Conservation (phyloP, 805 yeast species). For the Candida hispaniensis region DNA sequence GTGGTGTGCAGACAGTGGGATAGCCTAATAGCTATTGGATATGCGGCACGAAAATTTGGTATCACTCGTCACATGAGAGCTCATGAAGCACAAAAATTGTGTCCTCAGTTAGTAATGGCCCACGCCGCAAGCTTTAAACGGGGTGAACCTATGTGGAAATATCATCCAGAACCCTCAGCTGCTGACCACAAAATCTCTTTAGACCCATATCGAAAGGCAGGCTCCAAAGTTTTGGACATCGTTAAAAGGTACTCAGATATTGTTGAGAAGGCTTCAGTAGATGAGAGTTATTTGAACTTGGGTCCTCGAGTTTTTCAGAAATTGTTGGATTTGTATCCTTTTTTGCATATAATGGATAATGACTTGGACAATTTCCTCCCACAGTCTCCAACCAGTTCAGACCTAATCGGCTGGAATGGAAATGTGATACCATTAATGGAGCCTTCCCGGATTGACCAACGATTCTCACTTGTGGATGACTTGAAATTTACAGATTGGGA, state of each 20-base stretch:
- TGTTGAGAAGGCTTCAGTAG: conserved; percentile 92
- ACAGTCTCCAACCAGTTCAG: conserved; percentile 31
- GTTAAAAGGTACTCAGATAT: conserved; percentile 50
- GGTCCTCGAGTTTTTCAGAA: conserved; percentile 49
- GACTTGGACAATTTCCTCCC: conserved; percentile 33
- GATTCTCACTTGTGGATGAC: conserved; percentile 2
- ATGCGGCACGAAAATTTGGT: conserved; percentile 77
- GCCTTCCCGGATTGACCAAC: conserved; percentile 2
- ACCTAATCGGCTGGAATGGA: conserved; percentile 2
- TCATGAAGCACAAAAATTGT: conserved; percentile 56
- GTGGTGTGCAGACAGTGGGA: conserved; percentile 94
- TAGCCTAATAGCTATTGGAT: conserved; percentile 70
- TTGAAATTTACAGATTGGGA: conserved; percentile 55
- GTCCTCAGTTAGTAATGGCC: conserved; percentile 65
- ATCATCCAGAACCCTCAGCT: conserved; percentile 44
- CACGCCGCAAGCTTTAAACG: conserved; percentile 91
- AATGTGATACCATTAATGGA: conserved; percentile 1
- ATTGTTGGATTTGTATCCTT: conserved; percentile 40
- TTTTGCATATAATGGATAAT: conserved; percentile 24
- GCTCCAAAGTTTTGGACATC: conserved; percentile 62
- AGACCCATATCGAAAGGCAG: conserved; percentile 85
- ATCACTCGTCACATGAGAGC: conserved; percentile 67
- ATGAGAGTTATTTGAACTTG: conserved; percentile 80
- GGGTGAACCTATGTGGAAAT: conserved; percentile 79
- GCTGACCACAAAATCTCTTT: conserved; percentile 69